phyloP scores from a whole-genome alignment of 257 asterid genomes.

The Gynochthodes officinalis region DNA sequence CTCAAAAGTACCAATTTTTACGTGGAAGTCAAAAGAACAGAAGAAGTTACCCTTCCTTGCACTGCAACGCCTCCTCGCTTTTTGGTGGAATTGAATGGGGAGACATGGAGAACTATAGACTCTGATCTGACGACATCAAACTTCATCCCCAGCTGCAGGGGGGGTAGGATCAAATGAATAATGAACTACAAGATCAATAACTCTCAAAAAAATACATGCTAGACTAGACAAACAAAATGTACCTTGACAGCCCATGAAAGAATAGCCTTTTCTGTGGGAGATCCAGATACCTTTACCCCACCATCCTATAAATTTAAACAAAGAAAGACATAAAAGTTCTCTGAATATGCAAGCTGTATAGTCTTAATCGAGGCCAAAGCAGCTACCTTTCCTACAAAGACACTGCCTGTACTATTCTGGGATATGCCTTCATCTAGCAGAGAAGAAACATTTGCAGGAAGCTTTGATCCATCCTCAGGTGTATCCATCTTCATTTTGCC shows the following conservation, averaged over 20 bases:
- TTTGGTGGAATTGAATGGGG: constrained; percentile 93
- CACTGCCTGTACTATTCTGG: constrained; percentile 89
- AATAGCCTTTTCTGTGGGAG: constrained; percentile 95
- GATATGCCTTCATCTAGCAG: constrained; percentile 82
- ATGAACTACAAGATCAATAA: constrained; percentile 16
- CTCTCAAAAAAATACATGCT: background rate
- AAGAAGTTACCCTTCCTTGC: constrained; percentile 56
- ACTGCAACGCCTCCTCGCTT: constrained; percentile 92
- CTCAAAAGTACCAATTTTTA: background rate
- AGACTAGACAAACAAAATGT: constrained; percentile 8
- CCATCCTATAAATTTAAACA: constrained; percentile 50
- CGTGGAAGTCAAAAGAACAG: constrained; percentile 4
- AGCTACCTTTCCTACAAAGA: constrained; percentile 82
- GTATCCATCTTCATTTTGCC: constrained; percentile 60
- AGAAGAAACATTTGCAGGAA: constrained; percentile 52
- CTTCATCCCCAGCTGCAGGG: constrained; percentile 83
- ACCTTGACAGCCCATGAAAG: constrained; percentile 97
- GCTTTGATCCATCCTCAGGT: constrained; percentile 67
- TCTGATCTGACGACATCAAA: constrained; percentile 74
- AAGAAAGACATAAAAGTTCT: background rate
- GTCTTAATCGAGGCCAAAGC: too few species aligned
- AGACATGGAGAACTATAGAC: constrained; percentile 75
- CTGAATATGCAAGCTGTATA: background rate
- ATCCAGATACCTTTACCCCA: constrained; percentile 73
- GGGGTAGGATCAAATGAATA: constrained; percentile 11